Base-by-base conservation (phyloP, 176 grass and related monocot genomes). In the Hordeum marinum region DNA sequence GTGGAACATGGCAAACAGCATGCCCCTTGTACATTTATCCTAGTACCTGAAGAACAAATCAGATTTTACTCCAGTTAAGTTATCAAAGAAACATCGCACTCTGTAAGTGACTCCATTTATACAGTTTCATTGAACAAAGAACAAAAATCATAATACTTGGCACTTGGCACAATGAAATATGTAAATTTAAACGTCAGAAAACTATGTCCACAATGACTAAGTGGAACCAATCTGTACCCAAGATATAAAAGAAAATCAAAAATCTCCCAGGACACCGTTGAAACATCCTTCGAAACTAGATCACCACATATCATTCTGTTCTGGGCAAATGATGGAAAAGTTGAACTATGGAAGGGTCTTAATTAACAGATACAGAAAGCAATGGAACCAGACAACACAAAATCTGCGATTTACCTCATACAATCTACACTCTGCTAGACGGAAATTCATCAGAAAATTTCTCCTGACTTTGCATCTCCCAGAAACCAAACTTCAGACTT, bases 1-100 rank as follows among this genome's bases (percentile, higher is more conserved):
- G 58, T 79, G 52, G 89, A 76, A 76, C 72, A 86, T 25, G 85
- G 68, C 57, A 90, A 92, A 90, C 82, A 91, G 27, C 75, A 72
- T 81, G 79, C 70, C 27, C 82, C 74, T 72, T 90, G 58, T 32
- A 64, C 72, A 21, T 75, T 94, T 63, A 63, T 75, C 79, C 72
- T 89, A 74, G 40, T 83, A 88, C 96, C 96, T 99, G 90, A 87
- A 84, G 26, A 84, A 83, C 67, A 88, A 81, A 25, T 42, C 55
- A 85, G 65, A 70, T 34, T 20, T 39, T 35, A 61, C 25, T 40
- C 27, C 46, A 66, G 31, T 7, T 8, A 73, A 76, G 66, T 29
- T 15, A 29, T 78, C 4, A 74, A 57, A 32, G 39, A 69, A 64
- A 18, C 40, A 78, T 21, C 59, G 29, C 57, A 26, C 9, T 54